phyloP scores from a whole-genome alignment of 2,329 filamentous ascomycete species.

The Stachybotrys chartarum region DNA sequence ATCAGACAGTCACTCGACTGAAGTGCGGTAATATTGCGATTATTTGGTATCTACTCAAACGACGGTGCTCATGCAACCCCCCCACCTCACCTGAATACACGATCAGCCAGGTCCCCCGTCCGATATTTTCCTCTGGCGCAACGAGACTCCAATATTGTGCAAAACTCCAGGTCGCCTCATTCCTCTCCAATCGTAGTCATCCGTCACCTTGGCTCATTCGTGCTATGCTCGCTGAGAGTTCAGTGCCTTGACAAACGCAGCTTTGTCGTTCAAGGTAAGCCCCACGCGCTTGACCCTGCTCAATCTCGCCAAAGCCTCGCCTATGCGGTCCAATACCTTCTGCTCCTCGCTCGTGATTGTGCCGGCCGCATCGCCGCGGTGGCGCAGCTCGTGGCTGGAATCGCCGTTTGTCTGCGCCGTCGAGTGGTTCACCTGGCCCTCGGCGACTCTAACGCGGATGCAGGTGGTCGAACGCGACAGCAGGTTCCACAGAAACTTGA shows the following conservation, averaged over 20 bases:
- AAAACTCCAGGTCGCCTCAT: not conserved
- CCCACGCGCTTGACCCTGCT: constrained; percentile 86
- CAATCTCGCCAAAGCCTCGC: constrained; percentile 78
- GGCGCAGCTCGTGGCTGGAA: constrained; percentile 17
- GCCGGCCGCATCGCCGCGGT: constrained; percentile 19
- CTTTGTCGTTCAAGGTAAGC: constrained; percentile 75
- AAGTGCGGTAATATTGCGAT: not conserved
- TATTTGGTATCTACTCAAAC: not conserved
- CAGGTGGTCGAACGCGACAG: constrained; percentile 80
- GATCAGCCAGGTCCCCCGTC: not conserved
- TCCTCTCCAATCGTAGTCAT: not conserved
- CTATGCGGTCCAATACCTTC: constrained; percentile 68
- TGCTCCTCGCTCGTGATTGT: constrained; percentile 51
- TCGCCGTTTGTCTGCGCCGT: constrained; percentile 27
- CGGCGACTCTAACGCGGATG: constrained; percentile 85
- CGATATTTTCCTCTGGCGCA: no score
- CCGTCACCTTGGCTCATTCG: not conserved
- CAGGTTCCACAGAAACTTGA: constrained; percentile 76
- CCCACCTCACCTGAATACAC: not conserved
- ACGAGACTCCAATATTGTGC: not conserved
- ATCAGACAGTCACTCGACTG: no score
- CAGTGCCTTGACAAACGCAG: constrained; percentile 69
- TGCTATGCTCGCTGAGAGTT: constrained; percentile 30
- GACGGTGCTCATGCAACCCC: not conserved
- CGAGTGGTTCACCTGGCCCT: constrained; percentile 54